Conservation (phyloP, 2,329 filamentous ascomycete genomes). For the Teratosphaeria zuluensis region DNA sequence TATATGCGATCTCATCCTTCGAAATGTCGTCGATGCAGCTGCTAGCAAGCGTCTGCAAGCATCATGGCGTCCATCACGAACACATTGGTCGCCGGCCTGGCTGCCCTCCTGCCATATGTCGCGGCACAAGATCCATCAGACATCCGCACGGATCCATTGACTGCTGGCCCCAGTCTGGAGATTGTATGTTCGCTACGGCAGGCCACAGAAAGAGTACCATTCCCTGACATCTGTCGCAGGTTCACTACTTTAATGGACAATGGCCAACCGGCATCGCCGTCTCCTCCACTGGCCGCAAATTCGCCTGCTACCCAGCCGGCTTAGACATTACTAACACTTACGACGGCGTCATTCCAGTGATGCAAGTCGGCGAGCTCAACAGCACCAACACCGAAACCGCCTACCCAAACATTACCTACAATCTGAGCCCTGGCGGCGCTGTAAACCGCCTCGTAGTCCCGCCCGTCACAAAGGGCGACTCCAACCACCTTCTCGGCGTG, state of each 20-base stretch:
- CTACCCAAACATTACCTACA: slow-evolving; percentile 36
- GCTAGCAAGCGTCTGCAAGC: not conserved
- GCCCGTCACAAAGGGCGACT: slow-evolving; percentile 36
- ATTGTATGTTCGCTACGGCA: not conserved
- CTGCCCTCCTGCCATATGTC: not conserved
- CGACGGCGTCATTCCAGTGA: slow-evolving; percentile 3
- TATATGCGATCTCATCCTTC: not conserved
- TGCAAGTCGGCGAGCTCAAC: slow-evolving; percentile 38
- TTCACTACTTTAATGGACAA: slow-evolving; percentile 43
- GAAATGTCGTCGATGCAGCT: not conserved
- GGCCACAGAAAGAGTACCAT: slow-evolving; percentile 15
- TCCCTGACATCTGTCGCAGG: slow-evolving; percentile 38
- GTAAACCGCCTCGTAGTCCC: slow-evolving; percentile 44
- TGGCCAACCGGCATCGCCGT: slow-evolving; percentile 45
- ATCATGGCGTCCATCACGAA: not conserved
- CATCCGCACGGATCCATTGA: not conserved
- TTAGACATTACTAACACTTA: slow-evolving; percentile 41
- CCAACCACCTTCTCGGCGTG: slow-evolving; percentile 42
- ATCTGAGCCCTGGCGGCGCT: slow-evolving; percentile 40
- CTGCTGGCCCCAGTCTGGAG: not conserved
- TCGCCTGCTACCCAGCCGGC: slow-evolving; percentile 43
- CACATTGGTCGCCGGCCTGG: not conserved
- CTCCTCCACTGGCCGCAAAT: slow-evolving; percentile 40
- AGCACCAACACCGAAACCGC: slow-evolving; percentile 35
- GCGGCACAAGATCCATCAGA: not conserved